Evolutionary conservation across 495 filamentous ascomycete species (phyloP).

Genomic region (Penicillium diatomitis): DNA sequence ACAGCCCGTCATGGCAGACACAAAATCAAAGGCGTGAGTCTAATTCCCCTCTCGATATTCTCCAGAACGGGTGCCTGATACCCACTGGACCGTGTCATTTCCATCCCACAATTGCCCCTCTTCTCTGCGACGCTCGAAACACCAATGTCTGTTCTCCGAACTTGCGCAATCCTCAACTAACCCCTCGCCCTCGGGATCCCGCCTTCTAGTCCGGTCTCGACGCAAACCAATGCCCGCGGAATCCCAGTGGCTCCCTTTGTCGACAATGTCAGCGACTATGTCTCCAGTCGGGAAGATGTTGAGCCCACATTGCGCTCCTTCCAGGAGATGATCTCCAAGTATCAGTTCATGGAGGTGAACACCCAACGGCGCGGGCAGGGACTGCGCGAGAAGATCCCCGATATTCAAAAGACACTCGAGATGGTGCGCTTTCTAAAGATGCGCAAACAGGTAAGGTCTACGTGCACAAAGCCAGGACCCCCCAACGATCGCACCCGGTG

Average conservation of each 20-base stretch:
- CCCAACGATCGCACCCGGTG: no score
- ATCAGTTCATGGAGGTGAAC: conserved; percentile 98
- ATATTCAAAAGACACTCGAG: conserved; percentile 95
- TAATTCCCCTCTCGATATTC: no score
- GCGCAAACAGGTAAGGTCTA: conserved; percentile 18
- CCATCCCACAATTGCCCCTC: background rate
- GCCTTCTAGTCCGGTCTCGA: conserved; percentile 16
- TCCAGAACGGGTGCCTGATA: no score
- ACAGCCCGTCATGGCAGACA: conserved; percentile 15
- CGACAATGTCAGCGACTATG: conserved; percentile 93
- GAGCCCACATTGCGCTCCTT: conserved; percentile 84
- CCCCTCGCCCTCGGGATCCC: conserved; percentile 6
- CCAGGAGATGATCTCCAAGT: conserved; percentile 99
- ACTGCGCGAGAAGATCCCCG: conserved; percentile 88
- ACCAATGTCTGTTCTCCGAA: background rate
- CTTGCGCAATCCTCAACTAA: conserved; percentile 5
- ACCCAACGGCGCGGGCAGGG: conserved; percentile 73
- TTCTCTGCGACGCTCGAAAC: background rate
- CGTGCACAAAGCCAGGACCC: no score
- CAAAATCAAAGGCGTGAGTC: conserved; percentile 17
- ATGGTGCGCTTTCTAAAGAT: conserved; percentile 75
- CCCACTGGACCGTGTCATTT: background rate
- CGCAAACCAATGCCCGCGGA: conserved; percentile 75
- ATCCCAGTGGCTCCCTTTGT: conserved; percentile 94
- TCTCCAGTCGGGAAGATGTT: conserved; percentile 76